phyloP scores from a whole-genome alignment of 257 asterid genomes.

The Thymus mandschuricus region DNA sequence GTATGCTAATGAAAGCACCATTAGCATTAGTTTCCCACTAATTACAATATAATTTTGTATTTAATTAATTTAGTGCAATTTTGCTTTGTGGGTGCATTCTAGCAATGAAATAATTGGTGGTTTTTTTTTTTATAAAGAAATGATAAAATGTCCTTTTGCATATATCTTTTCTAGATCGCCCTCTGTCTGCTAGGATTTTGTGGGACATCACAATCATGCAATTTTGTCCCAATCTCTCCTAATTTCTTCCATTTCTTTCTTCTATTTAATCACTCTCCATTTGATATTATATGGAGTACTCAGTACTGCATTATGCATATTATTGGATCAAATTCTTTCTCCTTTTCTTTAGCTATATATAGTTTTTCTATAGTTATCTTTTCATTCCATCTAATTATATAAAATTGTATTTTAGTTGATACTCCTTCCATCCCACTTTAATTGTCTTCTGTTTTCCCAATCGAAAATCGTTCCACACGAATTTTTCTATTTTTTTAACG shows the following conservation, averaged over 20 bases:
- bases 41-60: conserved; percentile 11
- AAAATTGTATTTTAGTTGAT: neutral
- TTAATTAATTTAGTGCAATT: conserved; percentile 15
- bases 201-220: conserved; percentile 59
- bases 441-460: no score
- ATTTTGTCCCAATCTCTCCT: conserved; percentile 47
- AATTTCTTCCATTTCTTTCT: conserved; percentile 6
- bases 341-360: conserved; percentile 10
- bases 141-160: conserved; percentile 48
- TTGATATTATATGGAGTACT: neutral
- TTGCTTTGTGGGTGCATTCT: conserved; percentile 38
- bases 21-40: conserved; percentile 41
- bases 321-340: conserved; percentile 23
- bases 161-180: conserved; percentile 59
- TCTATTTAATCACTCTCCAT: neutral
- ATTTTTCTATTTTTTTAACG: no score
- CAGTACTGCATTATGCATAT: neutral
- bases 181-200: conserved; percentile 59
- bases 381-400: neutral
- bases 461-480: no score
- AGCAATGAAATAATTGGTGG: conserved; percentile 29
- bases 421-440: no score
- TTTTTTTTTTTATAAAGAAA: neutral
- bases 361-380: neutral
- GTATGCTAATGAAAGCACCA: conserved; percentile 29